These are phyloP conservation scores for Penicillium sp. DNA, from an alignment of 2,329 filamentous ascomycete genomes.

Conservation along the genomic window DNA sequence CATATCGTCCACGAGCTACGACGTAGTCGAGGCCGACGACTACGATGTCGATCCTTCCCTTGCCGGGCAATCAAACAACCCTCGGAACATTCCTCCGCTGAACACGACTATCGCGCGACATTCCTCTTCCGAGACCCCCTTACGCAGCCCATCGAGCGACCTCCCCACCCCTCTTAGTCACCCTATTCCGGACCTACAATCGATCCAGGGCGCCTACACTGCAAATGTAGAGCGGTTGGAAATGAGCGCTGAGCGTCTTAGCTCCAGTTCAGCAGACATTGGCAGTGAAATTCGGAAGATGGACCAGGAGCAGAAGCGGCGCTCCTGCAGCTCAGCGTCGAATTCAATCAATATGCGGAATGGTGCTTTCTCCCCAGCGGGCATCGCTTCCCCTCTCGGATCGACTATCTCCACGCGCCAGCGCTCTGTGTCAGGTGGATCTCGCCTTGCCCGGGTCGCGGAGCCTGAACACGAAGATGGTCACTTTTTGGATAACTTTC, in stretches of 20 bases:
- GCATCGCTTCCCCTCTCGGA: constrained; percentile 39
- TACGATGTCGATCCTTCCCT: constrained; percentile 37
- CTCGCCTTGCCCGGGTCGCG: constrained; percentile 38
- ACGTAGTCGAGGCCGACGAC: constrained; percentile 47
- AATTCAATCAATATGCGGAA: constrained; percentile 42
- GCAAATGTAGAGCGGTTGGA: constrained; percentile 50
- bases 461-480: constrained; percentile 37
- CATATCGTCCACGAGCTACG: constrained; percentile 40
- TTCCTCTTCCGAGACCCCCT: constrained; percentile 30
- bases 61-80: constrained; percentile 21
- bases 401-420: constrained; percentile 42
- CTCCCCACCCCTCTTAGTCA: constrained; percentile 44
- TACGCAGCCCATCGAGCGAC: constrained; percentile 40
- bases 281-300: constrained; percentile 45
- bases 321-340: constrained; percentile 41
- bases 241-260: constrained; percentile 47
- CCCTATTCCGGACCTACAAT: constrained; percentile 48
- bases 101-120: constrained; percentile 23
- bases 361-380: constrained; percentile 40
- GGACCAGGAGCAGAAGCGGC: constrained; percentile 43
- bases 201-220: constrained; percentile 48
- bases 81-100: constrained; percentile 29
- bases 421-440: constrained; percentile 35
- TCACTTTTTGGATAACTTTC: constrained; percentile 19
- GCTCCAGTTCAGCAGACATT: constrained; percentile 44